A percentile compares a stretch with the other conserved stretches of the same genome.
phyloP scores from a whole-genome alignment of 2,329 filamentous ascomycete genomes.

The Aspergillus calidoustus region DNA sequence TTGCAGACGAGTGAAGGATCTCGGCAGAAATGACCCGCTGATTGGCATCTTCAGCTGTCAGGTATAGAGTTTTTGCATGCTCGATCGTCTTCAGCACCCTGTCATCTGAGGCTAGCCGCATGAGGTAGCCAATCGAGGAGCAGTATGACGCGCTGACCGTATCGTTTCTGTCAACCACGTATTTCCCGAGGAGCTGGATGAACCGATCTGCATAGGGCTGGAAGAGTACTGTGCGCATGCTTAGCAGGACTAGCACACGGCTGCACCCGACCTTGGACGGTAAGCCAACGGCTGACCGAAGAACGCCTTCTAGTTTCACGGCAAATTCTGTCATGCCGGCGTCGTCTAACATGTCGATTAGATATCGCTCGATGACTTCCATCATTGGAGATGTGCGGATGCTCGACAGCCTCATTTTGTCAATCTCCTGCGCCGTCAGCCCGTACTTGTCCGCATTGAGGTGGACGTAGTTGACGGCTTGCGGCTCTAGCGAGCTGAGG shows the following conservation, averaged over 20 bases:
- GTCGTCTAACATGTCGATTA: conserved; percentile 78
- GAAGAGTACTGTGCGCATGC: conserved; percentile 76
- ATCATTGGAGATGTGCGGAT: conserved; percentile 88
- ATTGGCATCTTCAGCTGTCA: conserved; percentile 76
- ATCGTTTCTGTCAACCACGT: conserved; percentile 88
- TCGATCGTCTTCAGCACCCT: conserved; percentile 59
- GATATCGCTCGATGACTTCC: conserved; percentile 84
- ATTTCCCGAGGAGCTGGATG: conserved; percentile 76
- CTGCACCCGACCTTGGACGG: conserved; percentile 93
- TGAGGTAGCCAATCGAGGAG: conserved; percentile 81
- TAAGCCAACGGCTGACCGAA: conserved; percentile 86
- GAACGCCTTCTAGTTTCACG: conserved; percentile 73
- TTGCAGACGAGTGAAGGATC: conserved; percentile 80
- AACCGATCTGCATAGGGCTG: conserved; percentile 75
- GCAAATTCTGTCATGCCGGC: conserved; percentile 75
- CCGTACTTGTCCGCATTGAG: conserved; percentile 84
- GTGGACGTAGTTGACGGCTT: conserved; percentile 90
- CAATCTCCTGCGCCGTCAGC: conserved; percentile 84
- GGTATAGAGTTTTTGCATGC: conserved; percentile 72
- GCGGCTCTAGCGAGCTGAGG: conserved; percentile 84
- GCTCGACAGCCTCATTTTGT: conserved; percentile 79
- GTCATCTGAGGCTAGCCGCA: conserved; percentile 66
- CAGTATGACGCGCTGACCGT: conserved; percentile 91
- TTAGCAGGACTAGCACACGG: conserved; percentile 80
- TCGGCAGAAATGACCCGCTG: conserved; percentile 78